Percentiles rank a stretch among this genome's conserved stretches.
phyloP scores from a whole-genome alignment of 495 filamentous ascomycete species.

The Bacidia gigantensis region DNA sequence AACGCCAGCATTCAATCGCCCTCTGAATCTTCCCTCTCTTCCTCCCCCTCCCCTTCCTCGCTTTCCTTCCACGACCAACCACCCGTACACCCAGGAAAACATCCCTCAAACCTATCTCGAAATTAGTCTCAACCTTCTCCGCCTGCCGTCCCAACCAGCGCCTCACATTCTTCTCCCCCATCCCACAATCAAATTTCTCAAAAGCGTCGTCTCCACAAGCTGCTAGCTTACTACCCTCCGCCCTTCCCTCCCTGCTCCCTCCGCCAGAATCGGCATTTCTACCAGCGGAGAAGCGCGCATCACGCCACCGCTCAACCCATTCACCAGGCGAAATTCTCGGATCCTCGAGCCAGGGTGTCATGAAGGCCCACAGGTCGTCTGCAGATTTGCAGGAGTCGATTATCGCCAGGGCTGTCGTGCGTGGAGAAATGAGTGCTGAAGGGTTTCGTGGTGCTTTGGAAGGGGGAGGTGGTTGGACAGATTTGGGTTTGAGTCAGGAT shows the following conservation, averaged over 20 bases:
- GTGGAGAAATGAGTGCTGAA: background rate
- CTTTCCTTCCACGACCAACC: background rate
- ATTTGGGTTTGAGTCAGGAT: too few species aligned
- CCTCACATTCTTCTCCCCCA: background rate
- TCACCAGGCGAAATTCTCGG: background rate
- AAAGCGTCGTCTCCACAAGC: background rate
- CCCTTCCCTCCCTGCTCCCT: too few species aligned
- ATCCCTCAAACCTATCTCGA: background rate
- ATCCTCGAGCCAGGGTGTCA: background rate
- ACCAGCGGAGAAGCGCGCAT: too few species aligned
- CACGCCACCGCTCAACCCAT: background rate
- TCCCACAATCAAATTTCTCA: background rate
- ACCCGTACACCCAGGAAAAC: background rate
- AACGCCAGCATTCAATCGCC: background rate
- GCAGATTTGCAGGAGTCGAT: conserved; percentile 5
- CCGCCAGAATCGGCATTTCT: too few species aligned
- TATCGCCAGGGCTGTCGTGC: background rate
- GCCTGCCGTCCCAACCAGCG: background rate
- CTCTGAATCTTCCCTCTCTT: background rate
- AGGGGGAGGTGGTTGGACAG: background rate
- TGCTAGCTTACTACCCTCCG: too few species aligned
- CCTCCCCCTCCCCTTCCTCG: background rate
- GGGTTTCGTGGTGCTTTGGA: too few species aligned
- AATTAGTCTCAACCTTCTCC: background rate
- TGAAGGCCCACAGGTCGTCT: background rate